These are phyloP conservation scores for Massarina eburnea DNA, from an alignment of 2,329 filamentous ascomycete species.

Conservation along the genomic window DNA sequence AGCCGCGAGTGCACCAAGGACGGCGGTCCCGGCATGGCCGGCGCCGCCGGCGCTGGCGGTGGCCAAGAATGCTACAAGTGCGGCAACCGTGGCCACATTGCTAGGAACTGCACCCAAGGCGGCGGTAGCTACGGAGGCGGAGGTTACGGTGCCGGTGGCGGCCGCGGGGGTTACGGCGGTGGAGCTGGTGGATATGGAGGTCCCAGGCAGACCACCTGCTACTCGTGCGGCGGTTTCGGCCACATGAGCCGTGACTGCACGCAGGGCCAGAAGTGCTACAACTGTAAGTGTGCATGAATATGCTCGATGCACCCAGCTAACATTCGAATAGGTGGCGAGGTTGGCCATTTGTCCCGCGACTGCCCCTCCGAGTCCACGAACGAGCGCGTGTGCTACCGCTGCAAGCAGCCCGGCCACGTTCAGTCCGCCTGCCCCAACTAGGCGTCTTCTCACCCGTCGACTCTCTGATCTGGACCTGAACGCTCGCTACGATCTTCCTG, in stretches of 20 bases:
- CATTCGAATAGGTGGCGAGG: slow-evolving; percentile 64
- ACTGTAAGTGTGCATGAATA: slow-evolving; percentile 62
- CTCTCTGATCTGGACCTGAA: slow-evolving; percentile 32
- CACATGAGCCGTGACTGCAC: slow-evolving; percentile 99
- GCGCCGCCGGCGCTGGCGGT: slow-evolving; percentile 41
- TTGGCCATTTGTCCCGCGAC: slow-evolving; percentile 92
- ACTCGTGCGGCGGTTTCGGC: slow-evolving; percentile 94
- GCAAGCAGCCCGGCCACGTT: slow-evolving; percentile 82
- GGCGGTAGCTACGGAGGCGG: slow-evolving; percentile 53
- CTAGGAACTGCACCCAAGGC: slow-evolving; percentile 79
- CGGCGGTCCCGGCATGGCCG: slow-evolving; percentile 54
- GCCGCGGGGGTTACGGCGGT: slow-evolving; percentile 47
- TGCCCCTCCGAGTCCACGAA: slow-evolving; percentile 88
- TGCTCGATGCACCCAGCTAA: slow-evolving; percentile 22
- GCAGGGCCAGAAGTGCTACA: slow-evolving; percentile 99
- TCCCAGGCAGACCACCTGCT: slow-evolving; percentile 69
- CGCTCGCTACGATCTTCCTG: slow-evolving; percentile 21
- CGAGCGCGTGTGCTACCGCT: slow-evolving; percentile 99
- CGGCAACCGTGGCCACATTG: slow-evolving; percentile 94
- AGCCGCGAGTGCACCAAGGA: slow-evolving; percentile 74
- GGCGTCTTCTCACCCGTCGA: slow-evolving; percentile 29
- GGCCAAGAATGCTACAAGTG: slow-evolving; percentile 92
- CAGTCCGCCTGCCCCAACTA: slow-evolving; percentile 92
- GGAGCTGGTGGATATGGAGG: slow-evolving; percentile 53
- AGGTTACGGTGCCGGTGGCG: slow-evolving; percentile 53